Conservation (phyloP, 2,329 filamentous ascomycete genomes). For the Aureobasidium mangrovei region DNA sequence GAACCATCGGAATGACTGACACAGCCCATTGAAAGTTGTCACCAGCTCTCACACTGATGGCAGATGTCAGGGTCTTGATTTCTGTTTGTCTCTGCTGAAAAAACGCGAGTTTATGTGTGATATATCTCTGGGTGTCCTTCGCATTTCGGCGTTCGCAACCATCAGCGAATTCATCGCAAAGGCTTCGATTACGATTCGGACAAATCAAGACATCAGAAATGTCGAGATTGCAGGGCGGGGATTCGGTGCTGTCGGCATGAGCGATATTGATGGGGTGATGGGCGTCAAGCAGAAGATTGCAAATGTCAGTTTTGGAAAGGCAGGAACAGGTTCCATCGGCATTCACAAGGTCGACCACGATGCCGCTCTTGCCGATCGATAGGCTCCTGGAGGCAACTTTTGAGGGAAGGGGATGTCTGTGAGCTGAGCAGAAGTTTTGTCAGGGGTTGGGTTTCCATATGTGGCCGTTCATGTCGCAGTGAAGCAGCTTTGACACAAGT, state of each 20-base stretch:
- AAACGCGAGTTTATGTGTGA: background rate
- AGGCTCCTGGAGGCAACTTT: background rate
- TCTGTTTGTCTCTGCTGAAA: no score
- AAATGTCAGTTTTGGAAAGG: background rate
- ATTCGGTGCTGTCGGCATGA: background rate
- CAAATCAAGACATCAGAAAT: background rate
- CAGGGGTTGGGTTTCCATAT: no score
- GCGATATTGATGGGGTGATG: background rate
- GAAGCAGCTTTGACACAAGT: no score
- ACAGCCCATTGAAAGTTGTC: no score
- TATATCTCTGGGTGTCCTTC: background rate
- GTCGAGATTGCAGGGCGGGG: background rate
- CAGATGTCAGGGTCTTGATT: no score
- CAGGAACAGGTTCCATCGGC: background rate
- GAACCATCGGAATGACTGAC: no score
- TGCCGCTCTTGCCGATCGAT: background rate
- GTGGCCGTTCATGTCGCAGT: no score
- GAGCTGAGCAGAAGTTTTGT: no score
- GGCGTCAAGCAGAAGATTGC: background rate
- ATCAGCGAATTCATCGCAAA: background rate
- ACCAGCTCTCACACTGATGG: no score
- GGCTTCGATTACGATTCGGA: background rate
- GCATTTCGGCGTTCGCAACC: background rate
- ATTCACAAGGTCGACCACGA: slow-evolving; percentile 1
- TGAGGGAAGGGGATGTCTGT: no score